Evolutionary conservation across 768 basidiomycete genomes (phyloP), one percentile per base, ranked within the genome.

Genomic region (Auricularia sp.): DNA sequence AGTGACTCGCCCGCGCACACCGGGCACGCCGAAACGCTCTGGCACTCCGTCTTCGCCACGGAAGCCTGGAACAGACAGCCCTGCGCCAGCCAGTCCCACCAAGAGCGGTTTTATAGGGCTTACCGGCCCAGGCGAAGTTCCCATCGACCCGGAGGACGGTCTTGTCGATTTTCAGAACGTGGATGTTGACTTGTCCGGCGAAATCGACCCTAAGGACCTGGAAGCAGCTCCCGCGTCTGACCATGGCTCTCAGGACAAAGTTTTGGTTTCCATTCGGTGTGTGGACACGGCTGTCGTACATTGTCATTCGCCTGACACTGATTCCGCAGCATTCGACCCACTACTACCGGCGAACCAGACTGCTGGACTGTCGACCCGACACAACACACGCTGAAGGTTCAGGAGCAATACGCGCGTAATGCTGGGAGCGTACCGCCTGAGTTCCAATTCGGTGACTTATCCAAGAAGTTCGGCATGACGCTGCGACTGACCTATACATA

Each of bases 221-320:
- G 67, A 76, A 63, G 54, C 12, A 16, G 74, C 73, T n/a, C 71
- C 72, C 1, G 72, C 75, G 1, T 72, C 72, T 14, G 80, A 85
- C 61, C 83, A 86, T 66, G 86, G 87, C n/a, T 84, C 82, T 62
- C 84, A 90, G 63, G 90, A 92, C 73, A 92, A 93, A 72, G 91
- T 92, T 56, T 85, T 93, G 73, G 91, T 93, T 23, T 91, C 91
- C 33, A 80, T 93, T 68, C 81, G 90, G 89, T 90, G 67, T 61
- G 72, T 67, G 56, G 51, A 23, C 66, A 61, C 36, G 33, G 36
- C 35, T 4, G 56, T 44, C 18, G 2, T 21, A 29, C 47, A 51
- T 51, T 51, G 47, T 51, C 14, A 42, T 51, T 34, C 62, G 56
- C n/a, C 4, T 6, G 58, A 33, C 14, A 39, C 34, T 58, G n/a